Conservation (phyloP, 116 monocot genomes). For the Papilionanthe hybrid region DNA sequence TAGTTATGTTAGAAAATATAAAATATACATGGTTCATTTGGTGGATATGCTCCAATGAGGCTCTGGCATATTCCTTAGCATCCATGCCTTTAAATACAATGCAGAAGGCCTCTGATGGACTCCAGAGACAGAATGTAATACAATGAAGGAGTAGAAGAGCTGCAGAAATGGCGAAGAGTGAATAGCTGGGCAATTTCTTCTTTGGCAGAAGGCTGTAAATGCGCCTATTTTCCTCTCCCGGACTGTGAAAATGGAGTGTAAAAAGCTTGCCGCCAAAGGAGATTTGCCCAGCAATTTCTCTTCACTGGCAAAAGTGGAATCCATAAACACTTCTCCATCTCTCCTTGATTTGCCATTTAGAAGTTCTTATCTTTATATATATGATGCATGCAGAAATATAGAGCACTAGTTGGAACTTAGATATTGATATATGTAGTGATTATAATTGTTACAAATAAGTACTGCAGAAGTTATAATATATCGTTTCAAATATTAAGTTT, state of each 20-base stretch:
- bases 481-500: too few relatives aligned
- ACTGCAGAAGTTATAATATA: too few relatives aligned
- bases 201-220: not conserved
- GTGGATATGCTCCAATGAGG: not conserved
- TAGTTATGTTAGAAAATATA: too few relatives aligned
- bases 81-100: not conserved
- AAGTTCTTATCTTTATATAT: too few relatives aligned
- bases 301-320: not conserved
- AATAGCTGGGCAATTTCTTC: not conserved
- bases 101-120: not conserved
- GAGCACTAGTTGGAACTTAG: too few relatives aligned
- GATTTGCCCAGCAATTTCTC: conserved; percentile 2
- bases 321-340: too few relatives aligned
- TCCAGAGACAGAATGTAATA: not conserved
- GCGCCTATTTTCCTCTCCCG: not conserved
- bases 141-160: not conserved
- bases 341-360: too few relatives aligned
- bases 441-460: too few relatives aligned
- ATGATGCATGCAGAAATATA: too few relatives aligned
- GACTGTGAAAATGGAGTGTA: not conserved
- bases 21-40: too few relatives aligned
- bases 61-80: not conserved
- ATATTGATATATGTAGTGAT: too few relatives aligned
- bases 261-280: not conserved
- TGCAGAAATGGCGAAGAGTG: not conserved